Evolutionary conservation across 1,284 basidiomycete species (phyloP).

Genomic region (Athelia psychrophila): DNA sequence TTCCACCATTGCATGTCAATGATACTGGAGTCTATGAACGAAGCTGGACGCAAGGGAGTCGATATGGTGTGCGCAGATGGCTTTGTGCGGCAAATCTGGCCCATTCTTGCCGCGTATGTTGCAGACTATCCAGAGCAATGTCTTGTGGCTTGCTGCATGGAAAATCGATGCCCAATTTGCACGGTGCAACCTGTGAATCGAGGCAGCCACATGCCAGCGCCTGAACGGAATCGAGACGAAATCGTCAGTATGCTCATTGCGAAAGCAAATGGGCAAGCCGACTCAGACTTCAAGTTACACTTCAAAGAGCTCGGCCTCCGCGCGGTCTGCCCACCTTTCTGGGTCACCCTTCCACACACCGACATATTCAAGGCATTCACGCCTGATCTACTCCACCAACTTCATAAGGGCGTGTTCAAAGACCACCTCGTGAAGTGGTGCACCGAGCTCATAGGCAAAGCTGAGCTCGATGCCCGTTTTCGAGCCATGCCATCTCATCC

Average conservation of each 20-base stretch:
- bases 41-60: conserved; percentile 30
- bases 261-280: not conserved
- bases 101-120: conserved; percentile 37
- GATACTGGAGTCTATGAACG: conserved; percentile 26
- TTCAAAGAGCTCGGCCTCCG: not conserved
- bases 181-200: conserved; percentile 15
- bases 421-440: conserved; percentile 26
- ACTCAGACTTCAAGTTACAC: not conserved
- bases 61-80: conserved; percentile 33
- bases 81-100: conserved; percentile 22
- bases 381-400: conserved; percentile 29
- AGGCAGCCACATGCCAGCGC: conserved; percentile 5
- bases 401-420: conserved; percentile 37
- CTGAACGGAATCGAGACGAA: conserved; percentile 4
- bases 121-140: conserved; percentile 44
- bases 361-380: conserved; percentile 30
- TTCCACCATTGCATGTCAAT: conserved; percentile 37
- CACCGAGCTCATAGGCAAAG: conserved; percentile 11
- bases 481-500: conserved; percentile 18
- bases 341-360: conserved; percentile 27
- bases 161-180: conserved; percentile 29
- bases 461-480: conserved; percentile 26
- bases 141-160: conserved; percentile 27
- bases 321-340: conserved; percentile 24
- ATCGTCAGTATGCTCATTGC: conserved; percentile 3